phyloP scores from a whole-genome alignment of 805 yeast species.

The Ogataea naganishii region DNA sequence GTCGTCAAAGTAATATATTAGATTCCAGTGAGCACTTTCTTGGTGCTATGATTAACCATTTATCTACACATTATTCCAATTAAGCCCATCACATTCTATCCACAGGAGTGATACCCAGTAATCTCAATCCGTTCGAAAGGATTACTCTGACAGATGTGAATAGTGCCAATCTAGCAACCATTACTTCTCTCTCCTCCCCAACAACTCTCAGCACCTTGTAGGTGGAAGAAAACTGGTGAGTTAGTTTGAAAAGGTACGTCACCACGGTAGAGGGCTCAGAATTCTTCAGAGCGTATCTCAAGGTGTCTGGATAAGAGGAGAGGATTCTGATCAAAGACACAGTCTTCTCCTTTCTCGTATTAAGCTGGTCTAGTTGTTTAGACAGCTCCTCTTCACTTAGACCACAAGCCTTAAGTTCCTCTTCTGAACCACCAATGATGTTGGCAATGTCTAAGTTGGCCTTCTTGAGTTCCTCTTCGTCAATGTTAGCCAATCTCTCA shows the following conservation, averaged over 20 bases:
- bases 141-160: conserved; percentile 88
- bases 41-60: too few relatives aligned
- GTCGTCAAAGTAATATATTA: too few relatives aligned
- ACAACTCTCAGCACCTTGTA: conserved; percentile 95
- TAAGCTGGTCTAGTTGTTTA: conserved; percentile 21
- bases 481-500: conserved; percentile 69
- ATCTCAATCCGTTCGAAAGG: conserved; percentile 77
- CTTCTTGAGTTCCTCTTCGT: conserved; percentile 16
- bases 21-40: too few relatives aligned
- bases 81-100: conserved; percentile 74
- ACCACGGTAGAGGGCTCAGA: conserved; percentile 91
- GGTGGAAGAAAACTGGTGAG: conserved; percentile 94
- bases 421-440: conserved; percentile 19
- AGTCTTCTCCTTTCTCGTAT: conserved; percentile 21
- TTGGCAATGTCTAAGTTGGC: conserved; percentile 23
- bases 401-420: conserved; percentile 10
- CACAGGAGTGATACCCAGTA: conserved; percentile 94
- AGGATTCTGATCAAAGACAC: conserved; percentile 63
- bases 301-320: conserved; percentile 85
- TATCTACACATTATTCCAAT: too few relatives aligned
- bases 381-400: conserved; percentile 19
- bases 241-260: conserved; percentile 83
- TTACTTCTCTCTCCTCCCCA: conserved; percentile 83
- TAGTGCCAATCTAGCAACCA: conserved; percentile 85
- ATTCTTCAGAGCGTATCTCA: conserved; percentile 75